phyloP scores from a whole-genome alignment of 2,329 filamentous ascomycete species.

The Calonectria honghensis region DNA sequence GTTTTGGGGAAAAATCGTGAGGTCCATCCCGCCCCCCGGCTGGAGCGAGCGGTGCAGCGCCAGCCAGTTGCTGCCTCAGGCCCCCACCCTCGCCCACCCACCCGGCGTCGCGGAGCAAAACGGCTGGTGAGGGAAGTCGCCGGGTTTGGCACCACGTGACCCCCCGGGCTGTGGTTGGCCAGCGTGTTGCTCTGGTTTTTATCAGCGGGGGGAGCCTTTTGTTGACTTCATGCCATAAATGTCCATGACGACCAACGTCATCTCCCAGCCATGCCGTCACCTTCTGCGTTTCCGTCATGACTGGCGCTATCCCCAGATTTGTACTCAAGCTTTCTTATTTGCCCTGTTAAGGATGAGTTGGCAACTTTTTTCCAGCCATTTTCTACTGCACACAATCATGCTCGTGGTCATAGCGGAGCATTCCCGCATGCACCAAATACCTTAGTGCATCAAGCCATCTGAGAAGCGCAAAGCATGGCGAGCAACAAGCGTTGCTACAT shows the following conservation, averaged over 20 bases:
- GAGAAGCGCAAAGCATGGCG: background rate
- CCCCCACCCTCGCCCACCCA: background rate
- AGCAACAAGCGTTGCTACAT: constrained; percentile 8
- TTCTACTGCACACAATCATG: background rate
- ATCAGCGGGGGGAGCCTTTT: constrained; percentile 4
- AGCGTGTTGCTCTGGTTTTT: constrained; percentile 7
- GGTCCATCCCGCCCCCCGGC: constrained; percentile 55
- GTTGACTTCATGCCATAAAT: constrained; percentile 12
- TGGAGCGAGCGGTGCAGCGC: constrained; percentile 51
- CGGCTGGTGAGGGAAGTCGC: constrained; percentile 31
- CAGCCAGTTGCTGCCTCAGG: constrained; percentile 55
- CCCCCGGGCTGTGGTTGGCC: constrained; percentile 16
- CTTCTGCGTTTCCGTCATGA: background rate
- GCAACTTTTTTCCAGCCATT: background rate
- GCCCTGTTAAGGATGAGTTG: background rate
- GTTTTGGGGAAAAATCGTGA: constrained; percentile 68
- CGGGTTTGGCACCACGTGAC: constrained; percentile 34
- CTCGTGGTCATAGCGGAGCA: constrained; percentile 3
- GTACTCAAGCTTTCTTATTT: background rate
- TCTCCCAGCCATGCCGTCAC: background rate
- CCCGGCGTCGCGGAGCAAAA: constrained; percentile 38
- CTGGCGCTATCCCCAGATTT: background rate
- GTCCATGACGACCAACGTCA: background rate
- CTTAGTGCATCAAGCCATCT: constrained; percentile 6
- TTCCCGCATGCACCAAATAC: background rate